Conservation (phyloP, 495 filamentous ascomycete species). For the Bryoglossum gracile region DNA sequence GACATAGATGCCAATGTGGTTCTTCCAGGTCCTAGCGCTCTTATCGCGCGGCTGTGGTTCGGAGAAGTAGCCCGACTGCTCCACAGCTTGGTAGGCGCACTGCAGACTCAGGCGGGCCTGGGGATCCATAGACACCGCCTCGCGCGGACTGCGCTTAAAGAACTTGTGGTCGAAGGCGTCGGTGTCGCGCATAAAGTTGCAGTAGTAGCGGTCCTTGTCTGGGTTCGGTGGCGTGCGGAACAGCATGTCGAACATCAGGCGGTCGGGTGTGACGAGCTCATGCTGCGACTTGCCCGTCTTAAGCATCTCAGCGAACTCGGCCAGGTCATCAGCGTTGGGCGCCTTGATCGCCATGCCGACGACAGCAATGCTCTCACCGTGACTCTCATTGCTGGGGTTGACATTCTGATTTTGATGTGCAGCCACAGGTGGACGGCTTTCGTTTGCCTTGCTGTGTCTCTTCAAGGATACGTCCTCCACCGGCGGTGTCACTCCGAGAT, state of each 20-base stretch:
- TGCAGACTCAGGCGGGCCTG: conserved; percentile 50
- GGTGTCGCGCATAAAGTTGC: conserved; percentile 38
- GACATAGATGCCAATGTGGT: neutral
- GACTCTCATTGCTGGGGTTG: no score
- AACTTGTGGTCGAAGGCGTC: conserved; percentile 47
- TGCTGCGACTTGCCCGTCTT: conserved; percentile 38
- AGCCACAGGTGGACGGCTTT: no score
- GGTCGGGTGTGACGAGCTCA: conserved; percentile 29
- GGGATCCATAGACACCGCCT: conserved; percentile 54
- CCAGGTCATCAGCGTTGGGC: conserved; percentile 40
- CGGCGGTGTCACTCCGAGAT: no score
- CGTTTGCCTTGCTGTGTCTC: no score
- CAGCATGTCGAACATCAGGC: conserved; percentile 31
- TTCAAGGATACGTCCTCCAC: no score
- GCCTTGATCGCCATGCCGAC: conserved; percentile 45
- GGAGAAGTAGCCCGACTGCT: conserved; percentile 41
- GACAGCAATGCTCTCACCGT: conserved; percentile 40
- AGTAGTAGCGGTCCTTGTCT: conserved; percentile 37
- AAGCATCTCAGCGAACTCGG: conserved; percentile 39
- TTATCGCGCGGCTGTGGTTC: conserved; percentile 22
- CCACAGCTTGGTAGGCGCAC: conserved; percentile 48
- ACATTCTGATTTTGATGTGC: no score
- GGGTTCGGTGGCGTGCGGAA: conserved; percentile 29
- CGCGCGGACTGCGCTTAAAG: conserved; percentile 32
- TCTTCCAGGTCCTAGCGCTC: no score